Conservation (phyloP, 2,329 filamentous ascomycete species). For the Exophiala oligosperma region DNA sequence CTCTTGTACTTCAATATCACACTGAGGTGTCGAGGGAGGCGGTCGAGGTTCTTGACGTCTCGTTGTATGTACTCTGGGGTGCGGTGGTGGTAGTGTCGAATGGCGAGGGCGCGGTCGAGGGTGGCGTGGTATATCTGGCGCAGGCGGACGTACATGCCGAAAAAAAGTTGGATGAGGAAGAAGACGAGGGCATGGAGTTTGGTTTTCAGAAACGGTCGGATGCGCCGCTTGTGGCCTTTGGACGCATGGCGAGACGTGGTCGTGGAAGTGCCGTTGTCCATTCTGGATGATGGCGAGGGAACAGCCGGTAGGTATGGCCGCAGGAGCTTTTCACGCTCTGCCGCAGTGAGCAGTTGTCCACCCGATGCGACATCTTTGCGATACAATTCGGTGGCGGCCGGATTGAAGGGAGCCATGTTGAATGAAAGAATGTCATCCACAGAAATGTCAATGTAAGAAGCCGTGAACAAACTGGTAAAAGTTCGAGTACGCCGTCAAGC, state of each 20-base stretch:
- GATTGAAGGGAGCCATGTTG: constrained; percentile 23
- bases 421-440: not conserved
- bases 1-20: constrained; percentile 77
- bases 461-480: too few species aligned
- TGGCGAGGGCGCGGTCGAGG: constrained; percentile 72
- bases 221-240: constrained; percentile 34
- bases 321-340: constrained; percentile 53
- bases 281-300: not conserved
- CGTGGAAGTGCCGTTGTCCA: constrained; percentile 9
- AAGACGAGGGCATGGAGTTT: constrained; percentile 47
- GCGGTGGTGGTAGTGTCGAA: constrained; percentile 92
- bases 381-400: constrained; percentile 35
- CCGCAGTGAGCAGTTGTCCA: constrained; percentile 42
- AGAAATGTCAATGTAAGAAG: too few species aligned
- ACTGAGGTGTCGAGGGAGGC: constrained; percentile 82
- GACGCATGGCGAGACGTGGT: constrained; percentile 26
- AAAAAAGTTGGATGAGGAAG: constrained; percentile 66
- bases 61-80: constrained; percentile 89
- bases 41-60: constrained; percentile 73
- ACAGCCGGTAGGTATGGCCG: constrained; percentile 54
- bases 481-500: too few species aligned
- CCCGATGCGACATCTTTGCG: constrained; percentile 41
- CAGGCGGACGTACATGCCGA: constrained; percentile 82
- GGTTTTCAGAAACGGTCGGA: constrained; percentile 46
- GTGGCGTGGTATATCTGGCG: constrained; percentile 78